Conservation (phyloP, 2,329 filamentous ascomycete species). For the Talaromyces sp. region DNA sequence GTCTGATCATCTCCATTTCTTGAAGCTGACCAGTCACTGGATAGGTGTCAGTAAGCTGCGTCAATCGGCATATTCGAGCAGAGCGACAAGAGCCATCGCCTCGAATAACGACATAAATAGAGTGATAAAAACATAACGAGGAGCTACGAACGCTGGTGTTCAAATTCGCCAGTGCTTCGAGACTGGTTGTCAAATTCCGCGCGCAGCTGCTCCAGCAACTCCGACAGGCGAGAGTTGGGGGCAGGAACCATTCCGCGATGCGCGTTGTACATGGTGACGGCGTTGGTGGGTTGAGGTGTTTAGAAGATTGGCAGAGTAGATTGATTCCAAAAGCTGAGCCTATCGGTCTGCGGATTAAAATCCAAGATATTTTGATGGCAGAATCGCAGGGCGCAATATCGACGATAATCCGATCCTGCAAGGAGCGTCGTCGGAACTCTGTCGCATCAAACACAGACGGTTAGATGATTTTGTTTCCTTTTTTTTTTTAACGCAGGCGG, state of each 20-base stretch:
- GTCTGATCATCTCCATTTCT: constrained; percentile 89
- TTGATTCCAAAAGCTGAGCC: not conserved
- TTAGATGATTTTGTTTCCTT: not conserved
- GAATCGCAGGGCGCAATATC: not conserved
- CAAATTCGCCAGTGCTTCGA: constrained; percentile 76
- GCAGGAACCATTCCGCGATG: constrained; percentile 75
- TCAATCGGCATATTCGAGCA: constrained; percentile 14
- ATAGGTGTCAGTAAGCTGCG: constrained; percentile 17
- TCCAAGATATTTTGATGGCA: not conserved
- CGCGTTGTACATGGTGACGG: constrained; percentile 67
- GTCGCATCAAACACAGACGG: not conserved
- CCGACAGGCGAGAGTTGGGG: constrained; percentile 70
- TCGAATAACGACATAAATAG: constrained; percentile 3
- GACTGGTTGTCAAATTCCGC: constrained; percentile 84
- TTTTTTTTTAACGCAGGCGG: not conserved
- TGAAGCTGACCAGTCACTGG: constrained; percentile 84
- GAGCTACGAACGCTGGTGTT: constrained; percentile 77
- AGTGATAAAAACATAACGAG: not conserved
- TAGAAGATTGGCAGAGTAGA: not conserved
- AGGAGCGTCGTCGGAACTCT: not conserved
- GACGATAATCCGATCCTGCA: not conserved
- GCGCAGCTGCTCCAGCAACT: constrained; percentile 86
- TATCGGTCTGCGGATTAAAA: not conserved
- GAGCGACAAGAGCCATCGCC: constrained; percentile 12
- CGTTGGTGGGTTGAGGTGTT: not conserved